phyloP scores from a whole-genome alignment of 306 rosid genomes.

The Fragaria iinumae region DNA sequence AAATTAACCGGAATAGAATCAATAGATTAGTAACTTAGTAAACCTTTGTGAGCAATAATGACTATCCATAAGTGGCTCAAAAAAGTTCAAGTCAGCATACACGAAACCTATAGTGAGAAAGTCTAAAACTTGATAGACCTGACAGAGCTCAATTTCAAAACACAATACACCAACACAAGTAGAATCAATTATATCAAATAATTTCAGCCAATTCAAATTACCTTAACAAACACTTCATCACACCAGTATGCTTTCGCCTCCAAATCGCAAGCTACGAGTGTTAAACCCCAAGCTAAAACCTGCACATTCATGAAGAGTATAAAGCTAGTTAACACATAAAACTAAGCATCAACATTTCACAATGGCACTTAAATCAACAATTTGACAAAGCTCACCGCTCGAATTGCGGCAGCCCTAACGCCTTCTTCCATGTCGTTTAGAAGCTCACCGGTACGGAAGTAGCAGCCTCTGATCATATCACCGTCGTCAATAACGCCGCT shows the following conservation, averaged over 20 bases:
- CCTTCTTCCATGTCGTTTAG: conserved; percentile 59
- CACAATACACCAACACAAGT: neutral
- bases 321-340: neutral
- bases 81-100: neutral
- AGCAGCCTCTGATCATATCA: conserved; percentile 58
- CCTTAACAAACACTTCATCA: conserved; percentile 72
- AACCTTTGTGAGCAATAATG: neutral
- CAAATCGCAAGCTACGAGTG: conserved; percentile 46
- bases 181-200: neutral
- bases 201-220: conserved; percentile 22
- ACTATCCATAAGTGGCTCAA: neutral
- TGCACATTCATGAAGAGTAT: conserved; percentile 24
- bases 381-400: conserved; percentile 43
- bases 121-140: neutral
- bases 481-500: conserved; percentile 36
- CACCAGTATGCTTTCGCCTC: conserved; percentile 55
- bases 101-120: neutral
- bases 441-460: conserved; percentile 61
- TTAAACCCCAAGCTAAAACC: conserved; percentile 78
- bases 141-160: neutral
- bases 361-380: neutral
- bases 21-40: neutral
- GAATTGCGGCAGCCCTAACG: conserved; percentile 61
- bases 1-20: conserved; percentile 17
- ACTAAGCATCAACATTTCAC: too few relatives aligned